These are phyloP conservation scores for Dactylonectria macrodidyma DNA, from an alignment of 2,329 filamentous ascomycete species.

Conservation along the genomic window DNA sequence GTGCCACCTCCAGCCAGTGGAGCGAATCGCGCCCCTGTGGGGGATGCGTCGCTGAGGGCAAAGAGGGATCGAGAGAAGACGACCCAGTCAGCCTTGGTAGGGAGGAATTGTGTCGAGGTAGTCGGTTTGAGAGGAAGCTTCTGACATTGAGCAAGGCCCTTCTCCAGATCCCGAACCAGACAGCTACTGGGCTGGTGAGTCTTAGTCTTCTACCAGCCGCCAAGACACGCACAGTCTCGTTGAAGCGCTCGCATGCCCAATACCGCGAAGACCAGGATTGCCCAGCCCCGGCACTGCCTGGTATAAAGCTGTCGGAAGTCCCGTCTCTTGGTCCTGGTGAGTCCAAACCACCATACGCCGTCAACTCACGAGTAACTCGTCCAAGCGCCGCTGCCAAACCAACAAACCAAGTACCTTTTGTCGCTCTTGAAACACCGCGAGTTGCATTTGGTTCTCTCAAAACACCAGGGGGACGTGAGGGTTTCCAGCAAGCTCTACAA, in stretches of 20 bases:
- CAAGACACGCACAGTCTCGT: not conserved
- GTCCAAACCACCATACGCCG: not conserved
- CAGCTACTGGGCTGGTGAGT: not conserved
- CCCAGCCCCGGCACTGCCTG: not conserved
- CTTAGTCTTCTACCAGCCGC: not conserved
- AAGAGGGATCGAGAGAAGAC: slow-evolving; percentile 1
- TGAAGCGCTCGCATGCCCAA: slow-evolving; percentile 14
- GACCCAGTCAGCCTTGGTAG: not conserved
- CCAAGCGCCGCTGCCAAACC: slow-evolving; percentile 35
- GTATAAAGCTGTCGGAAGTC: not conserved
- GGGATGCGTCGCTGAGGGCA: slow-evolving; percentile 34
- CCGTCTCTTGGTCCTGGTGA: slow-evolving; percentile 37
- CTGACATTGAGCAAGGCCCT: not conserved
- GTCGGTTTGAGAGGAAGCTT: not conserved
- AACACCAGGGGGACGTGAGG: not conserved
- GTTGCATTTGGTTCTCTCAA: slow-evolving; percentile 31
- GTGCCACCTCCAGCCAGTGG: slow-evolving; percentile 28
- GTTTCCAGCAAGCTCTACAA: slow-evolving; percentile 16
- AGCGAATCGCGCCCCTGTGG: slow-evolving; percentile 37
- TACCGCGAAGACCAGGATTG: not conserved
- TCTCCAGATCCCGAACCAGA: not conserved
- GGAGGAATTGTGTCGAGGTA: not conserved
- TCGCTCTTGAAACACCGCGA: slow-evolving; percentile 37
- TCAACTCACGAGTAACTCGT: not conserved
- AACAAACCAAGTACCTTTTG: slow-evolving; percentile 35